These are phyloP conservation scores for Leersia perrieri DNA, from an alignment of 176 grass and related monocot genomes.

Conservation along the genomic window DNA sequence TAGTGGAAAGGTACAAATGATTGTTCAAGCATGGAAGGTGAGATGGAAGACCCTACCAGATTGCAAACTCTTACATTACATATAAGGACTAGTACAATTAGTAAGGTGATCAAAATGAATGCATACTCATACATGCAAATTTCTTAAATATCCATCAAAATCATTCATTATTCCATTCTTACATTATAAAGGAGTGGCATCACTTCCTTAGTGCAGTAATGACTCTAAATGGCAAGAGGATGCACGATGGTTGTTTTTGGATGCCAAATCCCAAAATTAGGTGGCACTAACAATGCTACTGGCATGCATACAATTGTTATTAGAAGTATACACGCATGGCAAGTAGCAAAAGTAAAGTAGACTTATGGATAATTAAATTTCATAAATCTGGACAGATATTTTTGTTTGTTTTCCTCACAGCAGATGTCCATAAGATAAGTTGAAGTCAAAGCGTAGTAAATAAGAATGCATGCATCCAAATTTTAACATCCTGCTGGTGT, in stretches of 20 bases:
- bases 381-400: background rate
- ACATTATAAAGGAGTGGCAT: too few species aligned
- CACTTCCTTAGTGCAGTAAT: background rate
- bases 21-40: background rate
- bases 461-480: background rate
- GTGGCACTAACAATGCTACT: background rate
- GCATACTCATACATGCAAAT: background rate
- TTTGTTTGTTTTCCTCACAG: background rate
- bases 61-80: background rate
- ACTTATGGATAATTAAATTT: background rate
- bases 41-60: background rate
- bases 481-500: background rate
- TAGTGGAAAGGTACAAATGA: background rate
- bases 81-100: background rate
- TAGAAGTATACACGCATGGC: background rate
- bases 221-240: background rate
- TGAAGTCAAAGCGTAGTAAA: background rate
- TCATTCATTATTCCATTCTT: too few species aligned
- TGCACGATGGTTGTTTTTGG: background rate
- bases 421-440: background rate
- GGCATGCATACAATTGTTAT: background rate
- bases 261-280: background rate
- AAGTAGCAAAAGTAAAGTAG: background rate
- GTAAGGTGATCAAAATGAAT: background rate
- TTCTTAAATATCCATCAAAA: background rate